A percentile compares a stretch with the other conserved stretches of the same genome.
phyloP scores from a whole-genome alignment of 1,139 yeast genomes.

The Geotrichum restrictum region DNA sequence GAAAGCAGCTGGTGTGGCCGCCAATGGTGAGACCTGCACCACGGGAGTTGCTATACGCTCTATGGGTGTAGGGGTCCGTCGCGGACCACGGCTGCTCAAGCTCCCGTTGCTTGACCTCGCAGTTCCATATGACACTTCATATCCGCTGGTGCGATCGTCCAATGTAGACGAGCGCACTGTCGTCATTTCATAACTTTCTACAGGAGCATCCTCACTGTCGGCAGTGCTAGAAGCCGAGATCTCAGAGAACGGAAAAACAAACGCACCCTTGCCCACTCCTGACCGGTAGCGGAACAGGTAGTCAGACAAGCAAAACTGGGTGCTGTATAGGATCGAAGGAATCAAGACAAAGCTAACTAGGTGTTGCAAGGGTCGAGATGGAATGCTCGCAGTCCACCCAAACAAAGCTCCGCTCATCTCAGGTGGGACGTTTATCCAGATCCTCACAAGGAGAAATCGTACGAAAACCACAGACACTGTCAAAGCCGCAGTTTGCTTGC shows the following conservation, averaged over 20 bases:
- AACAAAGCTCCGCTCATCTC: slow-evolving; percentile 10
- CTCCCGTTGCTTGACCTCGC: background rate
- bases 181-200: slow-evolving; percentile 1
- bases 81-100: background rate
- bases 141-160: background rate
- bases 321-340: slow-evolving; percentile 17
- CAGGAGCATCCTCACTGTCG: background rate
- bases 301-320: slow-evolving; percentile 16
- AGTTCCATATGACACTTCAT: background rate
- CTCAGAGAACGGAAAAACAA: too few species aligned
- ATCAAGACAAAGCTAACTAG: slow-evolving; percentile 12
- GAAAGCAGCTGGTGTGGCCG: background rate
- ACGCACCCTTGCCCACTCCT: background rate
- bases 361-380: background rate
- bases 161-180: background rate
- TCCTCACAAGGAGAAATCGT: slow-evolving; percentile 6
- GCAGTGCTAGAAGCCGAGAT: background rate
- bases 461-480: slow-evolving; percentile 11
- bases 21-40: background rate
- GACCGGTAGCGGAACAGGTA: slow-evolving; percentile 16
- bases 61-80: background rate
- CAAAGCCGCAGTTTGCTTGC: slow-evolving; percentile 19
- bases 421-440: slow-evolving; percentile 2
- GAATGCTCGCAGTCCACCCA: slow-evolving; percentile 17
- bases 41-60: background rate